Evolutionary conservation across 1,139 yeast genomes (phyloP).

Genomic region (Meyerozyma elateridarum): DNA sequence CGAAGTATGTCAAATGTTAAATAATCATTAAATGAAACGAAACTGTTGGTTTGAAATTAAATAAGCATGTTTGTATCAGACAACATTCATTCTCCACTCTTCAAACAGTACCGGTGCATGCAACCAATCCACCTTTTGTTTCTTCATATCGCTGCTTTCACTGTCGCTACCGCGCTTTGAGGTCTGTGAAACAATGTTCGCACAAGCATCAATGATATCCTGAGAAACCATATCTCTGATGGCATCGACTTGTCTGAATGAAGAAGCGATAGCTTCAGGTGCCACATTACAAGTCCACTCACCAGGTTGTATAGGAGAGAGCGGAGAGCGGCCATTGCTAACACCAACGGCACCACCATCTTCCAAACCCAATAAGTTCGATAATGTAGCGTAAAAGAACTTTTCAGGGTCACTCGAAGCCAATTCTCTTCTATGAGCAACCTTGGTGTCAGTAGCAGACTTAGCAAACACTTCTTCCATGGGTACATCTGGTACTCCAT

Average conservation of each 20-base stretch:
- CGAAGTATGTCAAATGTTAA: not conserved
- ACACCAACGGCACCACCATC: conserved; percentile 22
- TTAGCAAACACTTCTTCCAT: conserved; percentile 21
- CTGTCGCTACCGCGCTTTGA: conserved; percentile 23
- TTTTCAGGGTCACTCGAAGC: conserved; percentile 43
- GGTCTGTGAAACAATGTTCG: conserved; percentile 14
- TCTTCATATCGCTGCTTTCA: conserved; percentile 18
- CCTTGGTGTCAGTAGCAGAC: conserved; percentile 26
- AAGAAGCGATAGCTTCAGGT: conserved; percentile 41
- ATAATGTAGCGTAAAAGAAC: conserved; percentile 48
- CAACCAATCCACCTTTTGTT: conserved; percentile 18
- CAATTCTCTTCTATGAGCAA: conserved; percentile 43
- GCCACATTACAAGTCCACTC: conserved; percentile 46
- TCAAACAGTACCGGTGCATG: conserved; percentile 36
- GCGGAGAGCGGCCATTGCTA: conserved; percentile 23
- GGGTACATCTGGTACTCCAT: conserved; percentile 12
- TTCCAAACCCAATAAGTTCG: conserved; percentile 46
- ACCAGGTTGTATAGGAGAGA: conserved; percentile 21
- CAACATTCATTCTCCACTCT: conserved; percentile 34
- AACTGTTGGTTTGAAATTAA: too few relatives aligned
- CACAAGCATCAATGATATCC: conserved; percentile 30
- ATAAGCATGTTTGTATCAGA: too few relatives aligned
- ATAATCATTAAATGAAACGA: too few relatives aligned
- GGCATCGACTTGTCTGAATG: conserved; percentile 41
- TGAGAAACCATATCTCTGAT: conserved; percentile 28